Evolutionary conservation across 208 protist species (phyloP).

Genomic region (Trypanosoma rangeli): DNA sequence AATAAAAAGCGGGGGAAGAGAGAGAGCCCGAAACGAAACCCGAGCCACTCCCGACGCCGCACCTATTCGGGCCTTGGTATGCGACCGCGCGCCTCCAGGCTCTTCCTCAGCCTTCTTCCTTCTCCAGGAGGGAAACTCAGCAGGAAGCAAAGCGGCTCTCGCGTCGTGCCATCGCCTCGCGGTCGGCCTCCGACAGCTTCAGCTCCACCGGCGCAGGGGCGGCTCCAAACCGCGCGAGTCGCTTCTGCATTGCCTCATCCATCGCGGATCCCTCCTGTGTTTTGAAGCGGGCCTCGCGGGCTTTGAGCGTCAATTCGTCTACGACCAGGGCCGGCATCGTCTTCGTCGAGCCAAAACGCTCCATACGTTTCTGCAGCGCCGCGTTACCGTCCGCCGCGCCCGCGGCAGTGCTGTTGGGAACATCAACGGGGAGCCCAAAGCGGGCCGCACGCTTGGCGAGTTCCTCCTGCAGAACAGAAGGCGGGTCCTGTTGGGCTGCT

Average conservation of each 20-base stretch:
- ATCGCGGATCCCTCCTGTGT: constrained; percentile 13
- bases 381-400: not conserved
- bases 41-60: too few species aligned
- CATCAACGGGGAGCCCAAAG: constrained; percentile 53
- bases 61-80: too few species aligned
- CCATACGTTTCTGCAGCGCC: constrained; percentile 18
- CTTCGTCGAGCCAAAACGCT: constrained; percentile 24
- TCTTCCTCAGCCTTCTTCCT: not conserved
- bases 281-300: constrained; percentile 65
- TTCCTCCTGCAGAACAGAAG: constrained; percentile 58
- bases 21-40: too few species aligned
- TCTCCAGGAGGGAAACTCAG: not conserved
- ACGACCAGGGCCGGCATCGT: constrained; percentile 28
- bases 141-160: constrained; percentile 45
- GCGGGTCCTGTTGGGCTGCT: constrained; percentile 53
- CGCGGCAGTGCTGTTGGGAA: not conserved
- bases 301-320: constrained; percentile 59
- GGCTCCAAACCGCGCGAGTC: constrained; percentile 31
- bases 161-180: constrained; percentile 44
- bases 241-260: constrained; percentile 28
- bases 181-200: constrained; percentile 46
- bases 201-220: constrained; percentile 15
- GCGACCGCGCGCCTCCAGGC: too few species aligned
- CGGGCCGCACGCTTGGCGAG: constrained; percentile 67
- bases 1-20: too few species aligned